Evolutionary conservation across 179 eudicot genomes (phyloP), one percentile per base, ranked within the genome.

Genomic region (Pouteria campechiana): DNA sequence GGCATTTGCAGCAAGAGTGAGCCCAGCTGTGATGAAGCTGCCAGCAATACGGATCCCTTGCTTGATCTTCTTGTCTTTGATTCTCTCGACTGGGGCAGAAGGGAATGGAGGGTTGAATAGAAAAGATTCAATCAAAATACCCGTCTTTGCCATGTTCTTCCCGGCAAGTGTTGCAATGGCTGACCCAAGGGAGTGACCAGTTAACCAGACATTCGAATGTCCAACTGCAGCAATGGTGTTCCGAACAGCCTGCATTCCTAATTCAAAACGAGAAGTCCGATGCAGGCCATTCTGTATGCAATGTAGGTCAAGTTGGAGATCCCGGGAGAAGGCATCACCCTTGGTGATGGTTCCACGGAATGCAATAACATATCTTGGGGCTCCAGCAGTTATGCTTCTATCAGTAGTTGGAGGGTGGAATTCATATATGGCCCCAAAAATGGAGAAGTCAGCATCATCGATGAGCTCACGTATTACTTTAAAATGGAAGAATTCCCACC

Each of bases 181-280:
- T 13, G 98, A 73, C 36, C 98, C 98, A 3, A 90, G 57, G 22
- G 98, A 90, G 53, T 90, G 98, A 13, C 98, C 98, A 7, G 94
- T 55, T 55, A 90, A 31, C 93, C 95, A 90, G 6, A 90, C 41
- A 17, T 58, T 68, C 18, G 51, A 46, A 14, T 67, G 58, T 46
- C 88, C 87, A 35, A 68, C 67, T 16, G 76, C 46, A 25, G 95
- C 90, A 32, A 81, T 87, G n/a, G 50, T 34, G 35, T 74, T 65
- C 25, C 95, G 60, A 6, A 81, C 87, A 2, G 87, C 78, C 61
- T 71, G 90, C 30, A 79, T 62, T 14, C 83, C 98, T 1, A 60
- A 63, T 44, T 72, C 88, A 6, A 69, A 74, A 14, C 98, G 85
- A 19, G 94, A 75, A 8, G 98, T 63, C 23, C 34, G 67, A 60